phyloP scores from a whole-genome alignment of 2,329 filamentous ascomycete species.

The Fusarium algeriense region DNA sequence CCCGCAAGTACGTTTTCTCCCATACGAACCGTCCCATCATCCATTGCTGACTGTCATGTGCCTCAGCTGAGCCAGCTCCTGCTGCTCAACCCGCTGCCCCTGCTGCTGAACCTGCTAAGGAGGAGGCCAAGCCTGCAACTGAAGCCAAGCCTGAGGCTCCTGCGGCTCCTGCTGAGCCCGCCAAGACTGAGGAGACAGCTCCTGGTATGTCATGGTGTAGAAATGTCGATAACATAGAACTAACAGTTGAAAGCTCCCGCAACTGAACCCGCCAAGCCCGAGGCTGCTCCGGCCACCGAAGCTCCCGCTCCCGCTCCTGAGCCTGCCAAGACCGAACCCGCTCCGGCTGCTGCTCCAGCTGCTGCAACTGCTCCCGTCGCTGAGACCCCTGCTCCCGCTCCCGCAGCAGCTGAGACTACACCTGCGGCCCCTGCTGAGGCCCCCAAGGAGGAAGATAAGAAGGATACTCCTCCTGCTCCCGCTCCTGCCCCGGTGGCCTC shows the following conservation, averaged over 20 bases:
- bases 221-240: neutral
- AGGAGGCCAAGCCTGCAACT: conserved; percentile 46
- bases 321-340: conserved; percentile 44
- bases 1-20: conserved; percentile 48
- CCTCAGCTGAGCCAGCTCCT: conserved; percentile 43
- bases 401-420: conserved; percentile 34
- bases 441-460: conserved; percentile 47
- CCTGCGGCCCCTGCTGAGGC: conserved; percentile 38
- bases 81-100: conserved; percentile 44
- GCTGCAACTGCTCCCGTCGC: conserved; percentile 40
- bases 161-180: conserved; percentile 42
- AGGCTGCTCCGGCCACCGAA: conserved; percentile 47
- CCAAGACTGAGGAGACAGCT: conserved; percentile 44
- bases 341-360: conserved; percentile 33
- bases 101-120: conserved; percentile 45
- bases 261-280: conserved; percentile 46
- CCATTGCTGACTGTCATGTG: conserved; percentile 23
- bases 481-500: conserved; percentile 43
- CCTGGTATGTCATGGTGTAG: conserved; percentile 33
- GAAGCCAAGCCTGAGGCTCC: conserved; percentile 45
- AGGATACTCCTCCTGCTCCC: conserved; percentile 39
- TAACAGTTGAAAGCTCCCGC: conserved; percentile 39
- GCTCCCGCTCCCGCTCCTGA: conserved; percentile 45
- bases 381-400: conserved; percentile 43
- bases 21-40: neutral